Evolutionary conservation across 2,329 filamentous ascomycete species (phyloP).

Genomic region (Penicillium sp.): DNA sequence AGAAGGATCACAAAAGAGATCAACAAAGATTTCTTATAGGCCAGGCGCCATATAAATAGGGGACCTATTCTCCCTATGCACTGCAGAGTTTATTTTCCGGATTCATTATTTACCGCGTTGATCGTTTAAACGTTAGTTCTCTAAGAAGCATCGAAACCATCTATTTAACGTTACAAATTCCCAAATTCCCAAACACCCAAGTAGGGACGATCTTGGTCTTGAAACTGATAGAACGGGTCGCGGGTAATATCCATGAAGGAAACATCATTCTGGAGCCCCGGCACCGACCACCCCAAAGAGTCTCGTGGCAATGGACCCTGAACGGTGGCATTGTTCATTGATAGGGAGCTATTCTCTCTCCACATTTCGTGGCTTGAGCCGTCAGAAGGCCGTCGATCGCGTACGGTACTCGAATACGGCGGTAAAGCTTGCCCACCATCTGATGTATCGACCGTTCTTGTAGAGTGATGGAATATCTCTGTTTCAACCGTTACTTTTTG

Average conservation of each 20-base stretch:
- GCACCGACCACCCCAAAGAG: conserved; percentile 22
- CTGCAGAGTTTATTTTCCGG: neutral
- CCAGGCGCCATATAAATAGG: neutral
- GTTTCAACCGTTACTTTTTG: conserved; percentile 36
- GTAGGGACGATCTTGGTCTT: conserved; percentile 36
- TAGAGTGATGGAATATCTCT: conserved; percentile 39
- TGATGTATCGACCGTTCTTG: conserved; percentile 34
- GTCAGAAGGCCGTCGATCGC: conserved; percentile 15
- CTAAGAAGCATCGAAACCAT: neutral
- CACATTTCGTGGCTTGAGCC: conserved; percentile 21
- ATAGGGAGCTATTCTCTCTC: neutral
- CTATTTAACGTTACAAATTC: conserved; percentile 25
- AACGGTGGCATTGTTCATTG: conserved; percentile 11
- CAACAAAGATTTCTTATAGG: neutral
- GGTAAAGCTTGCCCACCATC: conserved; percentile 40
- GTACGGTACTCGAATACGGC: conserved; percentile 33
- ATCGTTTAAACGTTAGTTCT: neutral
- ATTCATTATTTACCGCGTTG: neutral
- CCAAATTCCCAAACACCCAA: conserved; percentile 39
- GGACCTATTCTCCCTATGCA: neutral
- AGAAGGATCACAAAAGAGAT: neutral
- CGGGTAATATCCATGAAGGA: conserved; percentile 38
- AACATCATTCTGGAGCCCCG: conserved; percentile 30
- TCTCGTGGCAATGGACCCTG: conserved; percentile 18
- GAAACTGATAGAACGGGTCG: conserved; percentile 41